Conservation (phyloP, 169 alveolate genomes). For the Plasmodium ovale region DNA sequence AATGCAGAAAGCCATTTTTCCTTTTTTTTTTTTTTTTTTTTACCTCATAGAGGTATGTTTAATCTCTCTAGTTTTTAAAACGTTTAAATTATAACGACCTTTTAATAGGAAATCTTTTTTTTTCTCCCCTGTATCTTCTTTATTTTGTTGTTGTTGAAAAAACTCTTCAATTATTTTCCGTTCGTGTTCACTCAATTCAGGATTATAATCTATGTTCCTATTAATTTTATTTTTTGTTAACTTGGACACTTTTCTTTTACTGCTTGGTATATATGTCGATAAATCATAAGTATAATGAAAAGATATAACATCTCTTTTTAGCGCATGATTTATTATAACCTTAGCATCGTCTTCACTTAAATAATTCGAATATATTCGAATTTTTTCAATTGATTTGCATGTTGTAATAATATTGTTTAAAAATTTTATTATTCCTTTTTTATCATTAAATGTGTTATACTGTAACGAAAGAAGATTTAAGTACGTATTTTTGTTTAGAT, state of each 20-base stretch:
- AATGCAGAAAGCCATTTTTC: too few species aligned
- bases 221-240: constrained; percentile 44
- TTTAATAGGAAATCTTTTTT: background rate
- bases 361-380: constrained; percentile 14
- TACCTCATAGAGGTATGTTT: constrained; percentile 15
- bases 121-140: background rate
- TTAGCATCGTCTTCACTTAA: constrained; percentile 13
- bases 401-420: constrained; percentile 29
- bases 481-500: constrained; percentile 36
- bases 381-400: constrained; percentile 28
- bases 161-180: constrained; percentile 37
- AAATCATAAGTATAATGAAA: constrained; percentile 32
- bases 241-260: constrained; percentile 15
- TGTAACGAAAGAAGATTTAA: constrained; percentile 36
- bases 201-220: constrained; percentile 29
- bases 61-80: constrained; percentile 30
- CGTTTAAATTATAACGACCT: constrained; percentile 51
- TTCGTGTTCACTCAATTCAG: constrained; percentile 36
- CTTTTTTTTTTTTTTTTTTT: too few species aligned
- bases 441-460: constrained; percentile 32
- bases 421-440: constrained; percentile 12
- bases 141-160: constrained; percentile 49
- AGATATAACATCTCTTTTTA: constrained; percentile 32
- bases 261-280: background rate
- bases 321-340: constrained; percentile 2